A percentile compares a stretch with the other conserved stretches of the same genome.
Evolutionary conservation across 2,329 filamentous ascomycete genomes (phyloP).

Genomic region (Aspergillus sp.): DNA sequence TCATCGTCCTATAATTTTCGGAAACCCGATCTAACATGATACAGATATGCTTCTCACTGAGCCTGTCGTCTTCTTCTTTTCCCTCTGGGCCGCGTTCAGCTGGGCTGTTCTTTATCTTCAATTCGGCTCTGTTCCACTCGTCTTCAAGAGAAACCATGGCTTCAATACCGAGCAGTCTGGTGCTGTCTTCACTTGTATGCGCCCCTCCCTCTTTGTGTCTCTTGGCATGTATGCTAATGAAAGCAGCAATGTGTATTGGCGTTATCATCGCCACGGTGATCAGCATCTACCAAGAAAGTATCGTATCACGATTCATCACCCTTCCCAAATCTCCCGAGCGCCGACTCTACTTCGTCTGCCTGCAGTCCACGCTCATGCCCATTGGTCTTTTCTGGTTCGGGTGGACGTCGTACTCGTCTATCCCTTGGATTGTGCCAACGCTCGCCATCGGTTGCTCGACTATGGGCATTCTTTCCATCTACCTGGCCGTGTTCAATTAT

Average conservation of each 20-base stretch:
- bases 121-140: conserved; percentile 75
- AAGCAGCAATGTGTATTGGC: conserved; percentile 66
- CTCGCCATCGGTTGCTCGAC: conserved; percentile 72
- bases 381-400: conserved; percentile 80
- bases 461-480: conserved; percentile 83
- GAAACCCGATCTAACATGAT: neutral
- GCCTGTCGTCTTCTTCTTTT: conserved; percentile 70
- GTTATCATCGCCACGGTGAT: conserved; percentile 65
- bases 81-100: conserved; percentile 82
- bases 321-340: conserved; percentile 64
- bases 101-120: conserved; percentile 89
- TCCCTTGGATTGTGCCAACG: conserved; percentile 71
- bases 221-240: conserved; percentile 1
- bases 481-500: conserved; percentile 89
- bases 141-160: conserved; percentile 67
- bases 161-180: conserved; percentile 69
- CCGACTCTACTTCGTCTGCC: conserved; percentile 78
- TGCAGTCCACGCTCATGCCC: conserved; percentile 73
- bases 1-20: neutral
- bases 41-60: conserved; percentile 59
- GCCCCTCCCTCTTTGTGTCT: neutral
- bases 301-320: conserved; percentile 54
- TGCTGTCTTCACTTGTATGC: conserved; percentile 63
- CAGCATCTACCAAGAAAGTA: conserved; percentile 70
- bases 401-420: conserved; percentile 62